Evolutionary conservation across 805 yeast genomes (phyloP).

Genomic region (Clavispora fructus): DNA sequence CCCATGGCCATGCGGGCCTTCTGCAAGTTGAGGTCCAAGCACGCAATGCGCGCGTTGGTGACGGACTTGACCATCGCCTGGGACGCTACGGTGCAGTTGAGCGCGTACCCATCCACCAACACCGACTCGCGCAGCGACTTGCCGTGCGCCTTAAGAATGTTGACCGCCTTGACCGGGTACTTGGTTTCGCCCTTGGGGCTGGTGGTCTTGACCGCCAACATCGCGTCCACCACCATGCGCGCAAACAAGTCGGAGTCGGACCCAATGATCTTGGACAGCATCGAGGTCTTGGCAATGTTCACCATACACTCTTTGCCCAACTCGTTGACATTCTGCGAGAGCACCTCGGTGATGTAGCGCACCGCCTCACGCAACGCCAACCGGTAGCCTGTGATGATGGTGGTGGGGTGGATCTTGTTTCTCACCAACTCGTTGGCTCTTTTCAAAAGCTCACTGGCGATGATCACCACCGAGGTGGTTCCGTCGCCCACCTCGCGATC

Average conservation of each 20-base stretch:
- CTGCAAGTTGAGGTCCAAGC: slow-evolving; percentile 87
- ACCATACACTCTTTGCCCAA: slow-evolving; percentile 80
- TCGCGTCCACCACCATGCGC: slow-evolving; percentile 88
- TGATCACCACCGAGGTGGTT: slow-evolving; percentile 93
- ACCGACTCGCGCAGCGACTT: slow-evolving; percentile 84
- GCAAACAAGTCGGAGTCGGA: slow-evolving; percentile 88
- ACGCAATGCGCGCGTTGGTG: slow-evolving; percentile 72
- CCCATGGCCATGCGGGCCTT: slow-evolving; percentile 98
- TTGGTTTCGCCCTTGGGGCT: slow-evolving; percentile 82
- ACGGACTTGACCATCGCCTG: slow-evolving; percentile 88
- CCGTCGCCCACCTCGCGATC: slow-evolving; percentile 99
- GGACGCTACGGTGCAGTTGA: slow-evolving; percentile 94
- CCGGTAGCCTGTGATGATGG: slow-evolving; percentile 94
- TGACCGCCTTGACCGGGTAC: slow-evolving; percentile 96
- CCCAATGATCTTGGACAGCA: slow-evolving; percentile 96
- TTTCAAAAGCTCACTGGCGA: slow-evolving; percentile 87
- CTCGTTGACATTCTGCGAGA: slow-evolving; percentile 72
- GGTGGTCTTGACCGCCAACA: slow-evolving; percentile 88
- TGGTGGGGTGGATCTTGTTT: slow-evolving; percentile 94
- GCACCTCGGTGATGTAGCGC: slow-evolving; percentile 76
- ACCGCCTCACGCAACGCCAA: slow-evolving; percentile 89
- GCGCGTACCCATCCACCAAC: slow-evolving; percentile 88
- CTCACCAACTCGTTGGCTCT: slow-evolving; percentile 92
- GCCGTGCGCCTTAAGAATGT: slow-evolving; percentile 94
- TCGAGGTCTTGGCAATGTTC: slow-evolving; percentile 92